phyloP scores from a whole-genome alignment of 805 yeast genomes.

The Zygoascus bituminiphila region DNA sequence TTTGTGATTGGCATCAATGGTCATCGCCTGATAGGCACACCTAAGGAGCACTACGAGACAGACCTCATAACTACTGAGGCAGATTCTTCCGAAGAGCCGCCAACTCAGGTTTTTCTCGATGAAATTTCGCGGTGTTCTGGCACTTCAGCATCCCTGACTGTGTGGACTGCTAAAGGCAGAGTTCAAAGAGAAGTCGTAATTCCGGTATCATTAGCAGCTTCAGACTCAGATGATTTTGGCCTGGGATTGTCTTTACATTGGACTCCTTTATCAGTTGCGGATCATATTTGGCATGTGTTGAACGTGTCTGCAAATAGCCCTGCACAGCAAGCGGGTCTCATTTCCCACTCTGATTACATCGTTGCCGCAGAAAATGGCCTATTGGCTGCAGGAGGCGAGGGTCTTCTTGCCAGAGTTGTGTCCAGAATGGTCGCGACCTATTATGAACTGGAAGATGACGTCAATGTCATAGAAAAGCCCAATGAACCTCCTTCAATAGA shows the following conservation, averaged over 20 bases:
- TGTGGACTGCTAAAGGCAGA: constrained; percentile 82
- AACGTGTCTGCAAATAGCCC: constrained; percentile 69
- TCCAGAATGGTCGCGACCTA: constrained; percentile 38
- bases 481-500: constrained; percentile 34
- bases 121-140: constrained; percentile 37
- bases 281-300: constrained; percentile 81
- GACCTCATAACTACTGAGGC: neutral
- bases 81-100: constrained; percentile 14
- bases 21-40: constrained; percentile 35
- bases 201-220: constrained; percentile 15
- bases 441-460: constrained; percentile 25
- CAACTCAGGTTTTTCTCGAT: constrained; percentile 28
- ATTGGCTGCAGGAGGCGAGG: constrained; percentile 81
- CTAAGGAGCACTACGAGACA: neutral
- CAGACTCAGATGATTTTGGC: constrained; percentile 40
- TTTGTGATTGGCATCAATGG: constrained; percentile 75
- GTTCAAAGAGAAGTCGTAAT: constrained; percentile 27
- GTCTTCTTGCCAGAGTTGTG: constrained; percentile 59
- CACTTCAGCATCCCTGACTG: constrained; percentile 43
- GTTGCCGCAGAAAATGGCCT: constrained; percentile 84
- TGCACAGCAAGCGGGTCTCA: constrained; percentile 72
- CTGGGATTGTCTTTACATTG: constrained; percentile 57
- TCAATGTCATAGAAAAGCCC: constrained; percentile 1
- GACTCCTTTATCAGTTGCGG: constrained; percentile 65
- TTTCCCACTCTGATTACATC: constrained; percentile 81